phyloP scores from a whole-genome alignment of 225 moss, liverwort and hornwort genomes.

The Marchantia paleacea region DNA sequence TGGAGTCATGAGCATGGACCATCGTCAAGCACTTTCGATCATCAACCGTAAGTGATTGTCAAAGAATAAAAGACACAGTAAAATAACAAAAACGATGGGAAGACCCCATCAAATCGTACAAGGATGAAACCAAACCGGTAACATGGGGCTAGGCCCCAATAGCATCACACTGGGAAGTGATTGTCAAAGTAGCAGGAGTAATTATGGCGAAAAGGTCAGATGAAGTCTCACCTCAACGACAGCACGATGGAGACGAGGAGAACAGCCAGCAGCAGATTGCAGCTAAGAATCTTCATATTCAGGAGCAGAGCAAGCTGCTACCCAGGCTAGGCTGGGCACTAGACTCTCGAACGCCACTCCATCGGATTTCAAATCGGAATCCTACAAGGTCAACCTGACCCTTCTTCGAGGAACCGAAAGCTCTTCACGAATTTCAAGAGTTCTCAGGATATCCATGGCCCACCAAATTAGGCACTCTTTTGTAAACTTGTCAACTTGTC shows the following conservation, averaged over 20 bases:
- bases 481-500: too few species aligned
- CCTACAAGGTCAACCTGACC: neutral
- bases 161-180: too few species aligned
- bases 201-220: neutral
- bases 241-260: neutral
- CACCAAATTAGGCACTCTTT: neutral
- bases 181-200: neutral
- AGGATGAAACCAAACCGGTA: too few species aligned
- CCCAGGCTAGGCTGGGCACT: neutral
- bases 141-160: too few species aligned
- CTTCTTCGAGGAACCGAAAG: neutral
- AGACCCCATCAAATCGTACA: too few species aligned
- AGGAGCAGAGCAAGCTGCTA: neutral
- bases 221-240: conserved; percentile 1
- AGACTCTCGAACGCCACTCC: neutral
- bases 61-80: too few species aligned
- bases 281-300: neutral
- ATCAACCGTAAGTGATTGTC: neutral
- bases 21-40: neutral
- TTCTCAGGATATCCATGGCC: neutral
- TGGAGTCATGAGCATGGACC: neutral
- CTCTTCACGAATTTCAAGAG: neutral
- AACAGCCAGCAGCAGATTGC: neutral
- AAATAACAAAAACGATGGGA: too few species aligned
- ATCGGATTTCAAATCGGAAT: neutral